Conservation (phyloP, 2,329 filamentous ascomycete species). For the Thelonectria olida region DNA sequence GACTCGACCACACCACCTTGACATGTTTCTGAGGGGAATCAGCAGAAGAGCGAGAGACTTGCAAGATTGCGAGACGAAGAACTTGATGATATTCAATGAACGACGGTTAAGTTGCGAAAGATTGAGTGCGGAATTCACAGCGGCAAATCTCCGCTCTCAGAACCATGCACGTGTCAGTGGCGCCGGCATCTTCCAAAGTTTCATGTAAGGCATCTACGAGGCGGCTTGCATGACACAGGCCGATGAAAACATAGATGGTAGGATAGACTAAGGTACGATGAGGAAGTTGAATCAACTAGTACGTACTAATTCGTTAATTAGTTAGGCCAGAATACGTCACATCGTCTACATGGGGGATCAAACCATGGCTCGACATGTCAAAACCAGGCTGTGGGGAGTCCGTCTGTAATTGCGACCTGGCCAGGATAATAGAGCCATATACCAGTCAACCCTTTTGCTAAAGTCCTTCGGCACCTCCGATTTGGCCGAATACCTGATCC, state of each 20-base stretch:
- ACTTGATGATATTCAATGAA: background rate
- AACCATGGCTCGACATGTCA: too few species aligned
- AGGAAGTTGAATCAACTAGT: background rate
- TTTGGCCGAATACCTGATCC: background rate
- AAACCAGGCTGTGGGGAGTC: too few species aligned
- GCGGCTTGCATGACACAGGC: background rate
- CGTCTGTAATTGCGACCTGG: too few species aligned
- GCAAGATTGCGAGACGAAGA: too few species aligned
- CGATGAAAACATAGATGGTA: background rate
- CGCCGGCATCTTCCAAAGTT: constrained; percentile 2
- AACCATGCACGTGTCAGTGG: constrained; percentile 35
- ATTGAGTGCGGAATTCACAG: constrained; percentile 1
- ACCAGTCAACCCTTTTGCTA: background rate
- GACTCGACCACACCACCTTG: constrained; percentile 5
- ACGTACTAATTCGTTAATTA: too few species aligned
- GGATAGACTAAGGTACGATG: background rate
- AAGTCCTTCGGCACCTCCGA: background rate
- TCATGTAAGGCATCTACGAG: background rate
- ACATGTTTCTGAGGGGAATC: background rate
- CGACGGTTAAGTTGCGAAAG: too few species aligned
- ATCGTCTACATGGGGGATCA: too few species aligned
- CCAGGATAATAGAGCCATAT: too few species aligned
- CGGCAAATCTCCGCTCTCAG: background rate
- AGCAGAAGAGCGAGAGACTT: background rate
- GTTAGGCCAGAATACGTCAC: too few species aligned